Base-by-base conservation (phyloP, 805 yeast genomes). In the Hanseniaspora vineae region DNA sequence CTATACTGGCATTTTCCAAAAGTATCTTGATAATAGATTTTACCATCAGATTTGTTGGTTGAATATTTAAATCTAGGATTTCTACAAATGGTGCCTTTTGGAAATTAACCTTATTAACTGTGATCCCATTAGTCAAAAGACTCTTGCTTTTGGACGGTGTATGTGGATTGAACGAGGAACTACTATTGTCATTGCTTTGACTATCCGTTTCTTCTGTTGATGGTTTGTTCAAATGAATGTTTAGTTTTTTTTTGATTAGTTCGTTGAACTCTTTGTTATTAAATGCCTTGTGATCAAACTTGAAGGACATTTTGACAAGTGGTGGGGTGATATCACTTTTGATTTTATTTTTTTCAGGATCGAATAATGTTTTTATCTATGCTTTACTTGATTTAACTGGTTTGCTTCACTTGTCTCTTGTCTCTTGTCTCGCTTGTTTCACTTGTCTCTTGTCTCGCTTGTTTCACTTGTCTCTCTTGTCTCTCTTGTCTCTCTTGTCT, bases 1-100 rank as follows among this genome's bases (percentile, higher is more conserved):
- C 63, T 9, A 65, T 46, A 51, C 54, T 58, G 3, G 65, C 65
- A 46, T 61, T 59, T 43, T 56, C 54, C 45, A 63, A 58, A 3
- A 64, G 52, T 2, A 65, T 52, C 47, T 65, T 65, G 46, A 65
- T 58, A 13, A 65, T 62, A 1, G 65, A 62, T 46, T 65, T 65
- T 2, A 62, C 46, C 23, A 44, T 44, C 18, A 42, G 35, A 9
- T 67, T 59, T 33, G 58, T 56, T 12, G 65, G 60, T 46, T 60
- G 61, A 18, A 60, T 52, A 49, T 61, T 63, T 44, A 60, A 47
- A 51, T 64, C 67, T 42, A 64, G 44, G n/a, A 61, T 62, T 49
- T 60, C 66, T 15, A 61, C 52, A 46, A 55, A 54, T 2, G 68
- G 65, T 31, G 57, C 57, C 9, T 56, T 54, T 2, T 62, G 60